A percentile compares a stretch with the other conserved stretches of the same genome.
Evolutionary conservation across 2,329 filamentous ascomycete species (phyloP).

Genomic region (Alternaria brassicae): DNA sequence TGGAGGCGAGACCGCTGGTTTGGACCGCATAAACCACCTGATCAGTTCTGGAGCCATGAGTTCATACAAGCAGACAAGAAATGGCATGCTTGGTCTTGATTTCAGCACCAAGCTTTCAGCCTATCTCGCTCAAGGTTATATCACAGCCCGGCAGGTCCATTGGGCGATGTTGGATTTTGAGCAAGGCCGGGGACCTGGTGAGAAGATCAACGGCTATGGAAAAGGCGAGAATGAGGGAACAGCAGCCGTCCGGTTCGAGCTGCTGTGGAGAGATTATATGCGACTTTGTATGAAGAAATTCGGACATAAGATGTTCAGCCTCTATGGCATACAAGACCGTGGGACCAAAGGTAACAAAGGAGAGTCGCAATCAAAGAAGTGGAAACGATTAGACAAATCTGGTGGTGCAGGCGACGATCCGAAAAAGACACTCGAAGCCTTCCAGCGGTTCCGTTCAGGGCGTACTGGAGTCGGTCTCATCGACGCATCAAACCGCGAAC

Average conservation of each 20-base stretch:
- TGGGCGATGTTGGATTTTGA: constrained; percentile 73
- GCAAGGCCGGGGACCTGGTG: constrained; percentile 59
- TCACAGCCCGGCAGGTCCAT: constrained; percentile 77
- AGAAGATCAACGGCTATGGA: constrained; percentile 62
- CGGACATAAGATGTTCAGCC: constrained; percentile 66
- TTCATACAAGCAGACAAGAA: constrained; percentile 73
- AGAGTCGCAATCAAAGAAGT: constrained; percentile 52
- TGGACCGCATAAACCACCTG: constrained; percentile 66
- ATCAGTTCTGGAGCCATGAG: constrained; percentile 67
- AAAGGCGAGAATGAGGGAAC: constrained; percentile 77
- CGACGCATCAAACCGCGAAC: constrained; percentile 77
- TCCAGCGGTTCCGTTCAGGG: constrained; percentile 67
- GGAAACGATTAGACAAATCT: constrained; percentile 35
- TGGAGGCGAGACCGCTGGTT: constrained; percentile 70
- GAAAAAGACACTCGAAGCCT: constrained; percentile 54
- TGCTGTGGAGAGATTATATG: constrained; percentile 83
- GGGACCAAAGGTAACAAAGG: constrained; percentile 24
- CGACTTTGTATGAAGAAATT: constrained; percentile 76
- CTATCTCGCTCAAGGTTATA: constrained; percentile 73
- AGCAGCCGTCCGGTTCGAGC: constrained; percentile 71
- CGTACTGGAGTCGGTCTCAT: constrained; percentile 78
- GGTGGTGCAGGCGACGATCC: constrained; percentile 53
- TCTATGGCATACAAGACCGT: constrained; percentile 66
- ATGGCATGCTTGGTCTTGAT: constrained; percentile 72
- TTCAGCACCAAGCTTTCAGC: constrained; percentile 80